Evolutionary conservation across 2,329 filamentous ascomycete species (phyloP).

Genomic region (Colletotrichum sublineola): DNA sequence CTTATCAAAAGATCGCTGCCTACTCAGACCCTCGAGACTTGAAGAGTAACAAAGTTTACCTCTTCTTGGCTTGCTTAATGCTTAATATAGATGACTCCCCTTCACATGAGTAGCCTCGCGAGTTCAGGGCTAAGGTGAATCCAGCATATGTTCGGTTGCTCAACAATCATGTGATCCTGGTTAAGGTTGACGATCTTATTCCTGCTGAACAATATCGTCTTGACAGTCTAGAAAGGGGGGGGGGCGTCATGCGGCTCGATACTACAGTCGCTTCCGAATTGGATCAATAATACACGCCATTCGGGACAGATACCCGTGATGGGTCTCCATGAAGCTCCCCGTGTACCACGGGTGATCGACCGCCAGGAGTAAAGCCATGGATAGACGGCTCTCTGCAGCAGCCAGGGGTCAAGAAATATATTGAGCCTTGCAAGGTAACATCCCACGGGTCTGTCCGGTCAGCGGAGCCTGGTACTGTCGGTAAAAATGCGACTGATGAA

Average conservation of each 20-base stretch:
- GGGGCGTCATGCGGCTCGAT: constrained; percentile 77
- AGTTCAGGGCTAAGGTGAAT: constrained; percentile 75
- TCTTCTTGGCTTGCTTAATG: constrained; percentile 76
- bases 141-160: constrained; percentile 77
- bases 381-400: neutral
- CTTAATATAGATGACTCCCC: constrained; percentile 76
- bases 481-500: neutral
- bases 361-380: neutral
- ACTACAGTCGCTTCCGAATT: constrained; percentile 79
- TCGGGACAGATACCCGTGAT: constrained; percentile 1
- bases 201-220: constrained; percentile 77
- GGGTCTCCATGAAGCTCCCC: neutral
- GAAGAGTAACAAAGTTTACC: constrained; percentile 54
- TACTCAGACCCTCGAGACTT: no score
- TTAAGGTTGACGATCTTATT: constrained; percentile 73
- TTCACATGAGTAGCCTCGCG: constrained; percentile 54
- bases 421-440: constrained; percentile 1
- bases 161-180: constrained; percentile 73
- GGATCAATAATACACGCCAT: constrained; percentile 45
- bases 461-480: constrained; percentile 45
- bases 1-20: rapidly evolving
- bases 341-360: constrained; percentile 10
- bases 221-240: constrained; percentile 75
- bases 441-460: constrained; percentile 51
- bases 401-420: neutral